Evolutionary conservation across 2,329 filamentous ascomycete genomes (phyloP), one percentile per base, ranked within the genome.

Genomic region (Penicillium carneum): DNA sequence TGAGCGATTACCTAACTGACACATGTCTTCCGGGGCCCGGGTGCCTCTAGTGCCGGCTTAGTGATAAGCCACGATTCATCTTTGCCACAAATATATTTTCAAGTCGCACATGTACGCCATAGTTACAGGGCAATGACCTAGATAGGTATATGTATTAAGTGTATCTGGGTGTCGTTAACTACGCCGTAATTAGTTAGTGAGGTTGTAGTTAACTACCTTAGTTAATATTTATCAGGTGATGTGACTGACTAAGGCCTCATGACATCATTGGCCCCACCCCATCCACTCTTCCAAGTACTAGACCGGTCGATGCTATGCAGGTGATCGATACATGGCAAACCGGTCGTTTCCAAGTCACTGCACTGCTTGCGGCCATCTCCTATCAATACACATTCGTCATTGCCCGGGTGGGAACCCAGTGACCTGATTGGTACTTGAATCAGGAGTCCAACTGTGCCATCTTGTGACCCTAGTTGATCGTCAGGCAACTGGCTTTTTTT

Each of bases 251-350:
- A 55, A 47, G 43, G 26, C 18, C n/a, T 46, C 41, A 29, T 74
- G 71, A 74, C 67, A 69, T 74, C 71, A 73, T 64, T 23, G 16
- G 59, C 29, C 43, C 70, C 68, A 69, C 67, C 14, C 29, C 18
- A 16, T 26, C 53, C 38, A 65, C 33, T 23, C 33, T 49, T 49
- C 20, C 14, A 8, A 26, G 47, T 9, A 57, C 69, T 71, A 74
- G 72, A 74, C 71, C 72, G 71, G 71, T 73, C 72, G 57, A 73
- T 71, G 55, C 43, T 46, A 52, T 68, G 67, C 65, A 69, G 63
- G 65, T 69, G 65, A 69, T 66, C 47, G 47, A 49, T 49, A 58
- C 51, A 67, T 49, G 53, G 42, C 60, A 20, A 56, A 57, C 49
- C 48, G 60, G 62, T 62, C 58, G 45, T 56, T 45, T 26, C 49